These are phyloP conservation scores for Ogataea methanolica DNA, from an alignment of 805 yeast species.

Conservation along the genomic window DNA sequence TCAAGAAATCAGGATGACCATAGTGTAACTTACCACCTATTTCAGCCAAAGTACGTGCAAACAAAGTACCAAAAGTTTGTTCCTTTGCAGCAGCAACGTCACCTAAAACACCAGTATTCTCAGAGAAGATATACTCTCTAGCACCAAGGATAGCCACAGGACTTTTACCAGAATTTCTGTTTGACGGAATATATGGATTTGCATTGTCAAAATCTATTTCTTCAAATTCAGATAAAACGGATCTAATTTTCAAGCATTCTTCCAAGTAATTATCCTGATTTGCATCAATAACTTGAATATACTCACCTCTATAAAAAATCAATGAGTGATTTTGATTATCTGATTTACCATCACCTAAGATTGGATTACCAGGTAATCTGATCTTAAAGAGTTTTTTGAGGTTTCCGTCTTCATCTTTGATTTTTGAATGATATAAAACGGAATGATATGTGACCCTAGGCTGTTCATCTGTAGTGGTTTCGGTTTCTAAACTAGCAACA, in stretches of 20 bases:
- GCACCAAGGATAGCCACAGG: constrained; percentile 95
- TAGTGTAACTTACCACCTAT: constrained; percentile 94
- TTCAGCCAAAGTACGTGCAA: constrained; percentile 89
- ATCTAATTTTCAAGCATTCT: constrained; percentile 86
- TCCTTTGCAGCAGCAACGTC: constrained; percentile 98
- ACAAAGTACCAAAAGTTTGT: constrained; percentile 93
- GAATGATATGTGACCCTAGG: constrained; percentile 42
- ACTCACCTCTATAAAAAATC: constrained; percentile 88
- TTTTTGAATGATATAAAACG: constrained; percentile 60
- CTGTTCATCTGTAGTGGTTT: constrained; percentile 33
- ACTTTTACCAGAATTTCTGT: constrained; percentile 33
- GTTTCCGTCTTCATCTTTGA: constrained; percentile 48
- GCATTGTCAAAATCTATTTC: constrained; percentile 52
- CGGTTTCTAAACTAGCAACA: constrained; percentile 53
- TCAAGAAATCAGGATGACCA: constrained; percentile 95
- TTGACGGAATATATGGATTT: constrained; percentile 54
- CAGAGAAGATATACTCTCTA: constrained; percentile 90
- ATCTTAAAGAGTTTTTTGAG: constrained; percentile 50
- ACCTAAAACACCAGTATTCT: constrained; percentile 86
- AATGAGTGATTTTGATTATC: constrained; percentile 91
- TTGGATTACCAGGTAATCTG: constrained; percentile 89
- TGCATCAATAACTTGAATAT: constrained; percentile 92
- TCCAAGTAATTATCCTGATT: constrained; percentile 94
- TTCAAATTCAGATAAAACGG: constrained; percentile 87
- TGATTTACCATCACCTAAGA: constrained; percentile 88